Evolutionary conservation across 169 alveolate genomes (phyloP).

Genomic region (Eimeria praecox): DNA sequence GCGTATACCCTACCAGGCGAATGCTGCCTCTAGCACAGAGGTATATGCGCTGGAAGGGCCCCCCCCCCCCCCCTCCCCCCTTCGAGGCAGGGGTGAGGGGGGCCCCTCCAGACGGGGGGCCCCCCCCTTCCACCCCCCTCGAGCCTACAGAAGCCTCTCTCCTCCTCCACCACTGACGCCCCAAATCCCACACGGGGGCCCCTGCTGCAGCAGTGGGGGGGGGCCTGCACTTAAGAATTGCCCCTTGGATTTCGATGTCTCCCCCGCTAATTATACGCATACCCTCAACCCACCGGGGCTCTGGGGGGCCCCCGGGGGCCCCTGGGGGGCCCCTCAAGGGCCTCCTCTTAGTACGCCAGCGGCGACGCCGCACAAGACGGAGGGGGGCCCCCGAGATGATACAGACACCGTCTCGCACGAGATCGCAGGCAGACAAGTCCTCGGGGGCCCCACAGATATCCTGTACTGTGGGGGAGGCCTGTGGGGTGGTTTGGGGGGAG

Average conservation of each 20-base stretch:
- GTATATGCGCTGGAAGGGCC: slow-evolving; percentile 33
- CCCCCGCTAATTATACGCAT: slow-evolving; percentile 6
- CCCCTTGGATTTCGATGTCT: slow-evolving; percentile 50
- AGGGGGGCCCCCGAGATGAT: slow-evolving; percentile 27
- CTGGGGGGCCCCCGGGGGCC: slow-evolving; percentile 9
- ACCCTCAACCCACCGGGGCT: slow-evolving; percentile 63
- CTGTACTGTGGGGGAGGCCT: slow-evolving; percentile 5
- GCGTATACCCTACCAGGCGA: slow-evolving; percentile 11
- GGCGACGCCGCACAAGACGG: slow-evolving; percentile 5
- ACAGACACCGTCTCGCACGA: slow-evolving; percentile 51
- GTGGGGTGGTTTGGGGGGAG: neutral
- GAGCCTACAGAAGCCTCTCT: neutral
- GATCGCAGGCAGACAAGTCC: slow-evolving; percentile 41
- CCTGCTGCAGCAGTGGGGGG: neutral
- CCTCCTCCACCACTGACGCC: neutral
- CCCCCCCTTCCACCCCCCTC: neutral
- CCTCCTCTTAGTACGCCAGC: neutral
- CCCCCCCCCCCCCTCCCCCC: neutral
- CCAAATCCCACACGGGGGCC: neutral
- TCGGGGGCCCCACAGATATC: slow-evolving; percentile 12
- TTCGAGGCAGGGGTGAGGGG: neutral
- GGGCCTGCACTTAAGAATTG: neutral
- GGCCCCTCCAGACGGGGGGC: neutral
- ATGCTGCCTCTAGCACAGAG: slow-evolving; percentile 59
- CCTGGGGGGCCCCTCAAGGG: slow-evolving; percentile 20